Evolutionary conservation across 305 asterid species (phyloP), one percentile per base, ranked within the genome.

Genomic region (Withania somnifera): DNA sequence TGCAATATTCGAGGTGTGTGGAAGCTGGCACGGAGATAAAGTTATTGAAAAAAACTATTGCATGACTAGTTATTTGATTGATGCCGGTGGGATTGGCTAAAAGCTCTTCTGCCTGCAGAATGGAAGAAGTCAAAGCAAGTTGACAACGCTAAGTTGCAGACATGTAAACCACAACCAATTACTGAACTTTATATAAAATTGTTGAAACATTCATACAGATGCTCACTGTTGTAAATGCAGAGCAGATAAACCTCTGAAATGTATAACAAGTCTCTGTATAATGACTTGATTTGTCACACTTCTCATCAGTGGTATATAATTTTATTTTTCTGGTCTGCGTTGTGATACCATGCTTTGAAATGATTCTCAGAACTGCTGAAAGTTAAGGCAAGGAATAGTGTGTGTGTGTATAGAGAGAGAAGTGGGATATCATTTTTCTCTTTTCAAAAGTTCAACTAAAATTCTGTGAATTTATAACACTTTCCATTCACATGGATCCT

Each of bases 81-180:
- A 73, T 73, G 79, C 42, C 11, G 10, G 6, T 73, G 79, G 24
- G 42, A 22, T 3, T 26, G 79, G 50, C 10, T 73, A 47, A 7
- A 26, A 4, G 22, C 6, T 73, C 42, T 73, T 73, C 73, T 79
- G 76, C 76, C 40, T 58, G 82, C 82, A 60, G 82, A 79, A 42
- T 22, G 75, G 82, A 60, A 57, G 51, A 38, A 57, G 71, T 42
- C 75, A 15, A 38, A 60, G 82, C 47, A 79, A 40, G 53, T 56
- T 78, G 64, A 58, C 67, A 78, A 1, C 30, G 78, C 40, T 26
- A 57, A 22, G 57, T 53, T 61, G 76, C 17, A 51, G 42, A 26
- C 77, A 42, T 61, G 77, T 36, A 60, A 78, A 56, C 67, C 82
- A 57, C 69, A 57, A 78, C 54, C 50, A 60, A 32, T 4, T 40